A percentile compares a stretch with the other conserved stretches of the same genome.
phyloP scores from a whole-genome alignment of 805 yeast species.

The Candida morakotiae region DNA sequence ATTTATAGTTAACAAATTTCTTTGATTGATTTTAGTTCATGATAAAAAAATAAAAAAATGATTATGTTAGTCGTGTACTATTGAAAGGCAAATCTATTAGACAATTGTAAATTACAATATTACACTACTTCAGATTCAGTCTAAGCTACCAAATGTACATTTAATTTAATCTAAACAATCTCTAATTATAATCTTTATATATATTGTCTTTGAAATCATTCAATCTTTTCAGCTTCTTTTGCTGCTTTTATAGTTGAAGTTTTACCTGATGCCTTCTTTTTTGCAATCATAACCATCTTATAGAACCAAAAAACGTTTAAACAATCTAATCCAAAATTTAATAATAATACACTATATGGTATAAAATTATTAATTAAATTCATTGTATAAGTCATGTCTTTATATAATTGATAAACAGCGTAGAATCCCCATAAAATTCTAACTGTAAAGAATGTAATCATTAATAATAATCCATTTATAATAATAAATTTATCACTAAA shows the following conservation, averaged over 20 bases:
- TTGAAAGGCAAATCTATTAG: background rate
- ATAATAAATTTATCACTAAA: constrained; percentile 51
- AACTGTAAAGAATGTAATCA: constrained; percentile 67
- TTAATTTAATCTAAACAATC: background rate
- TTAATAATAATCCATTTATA: constrained; percentile 68
- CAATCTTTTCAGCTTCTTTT: constrained; percentile 16
- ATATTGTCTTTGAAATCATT: constrained; percentile 5
- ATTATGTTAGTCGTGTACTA: background rate
- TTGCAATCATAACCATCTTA: constrained; percentile 80
- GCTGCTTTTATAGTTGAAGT: constrained; percentile 13
- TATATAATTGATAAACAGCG: constrained; percentile 53
- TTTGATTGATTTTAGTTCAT: no score
- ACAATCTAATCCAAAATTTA: constrained; percentile 60
- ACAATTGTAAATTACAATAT: background rate
- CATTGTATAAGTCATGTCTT: constrained; percentile 44
- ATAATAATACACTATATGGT: constrained; percentile 45
- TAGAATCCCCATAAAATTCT: constrained; percentile 86
- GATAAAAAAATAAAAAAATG: no score
- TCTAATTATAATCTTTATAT: background rate
- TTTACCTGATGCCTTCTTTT: constrained; percentile 35
- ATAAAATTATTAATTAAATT: constrained; percentile 42
- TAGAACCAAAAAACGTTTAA: constrained; percentile 84
- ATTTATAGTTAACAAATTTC: no score
- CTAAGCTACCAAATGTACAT: background rate
- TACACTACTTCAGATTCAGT: background rate